Base-by-base conservation (phyloP, 768 basidiomycete genomes). In the Boletus rufocinnamomeus region DNA sequence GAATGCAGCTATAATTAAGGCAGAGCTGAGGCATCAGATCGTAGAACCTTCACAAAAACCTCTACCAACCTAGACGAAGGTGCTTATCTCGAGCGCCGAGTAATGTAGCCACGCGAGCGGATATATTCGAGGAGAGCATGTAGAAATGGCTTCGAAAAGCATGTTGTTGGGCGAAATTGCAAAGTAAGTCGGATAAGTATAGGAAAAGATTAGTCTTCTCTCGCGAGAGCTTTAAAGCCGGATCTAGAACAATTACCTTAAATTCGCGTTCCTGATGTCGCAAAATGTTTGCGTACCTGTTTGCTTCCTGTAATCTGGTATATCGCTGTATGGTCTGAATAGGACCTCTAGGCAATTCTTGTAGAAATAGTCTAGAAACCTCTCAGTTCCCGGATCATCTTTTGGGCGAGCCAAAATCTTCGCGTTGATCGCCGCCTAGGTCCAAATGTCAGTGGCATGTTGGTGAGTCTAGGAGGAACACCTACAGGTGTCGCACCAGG, bases 311-410 rank as follows among this genome's bases (percentile, higher is more conserved):
- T 79, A 88, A 63, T 92, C 90, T 4, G 90, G 84, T 27, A 97
- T 76, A 55, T 92, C 77, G 65, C 76, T 71, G 44, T 97, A 76
- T 6, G 97, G 95, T 69, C 84, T 85, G 76, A 93, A 88, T 51
- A 99, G 76, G n/a, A 81, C 80, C n/a, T 81, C 75, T 59, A 88
- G 77, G 69, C 89, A 92, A 46, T 84, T 79, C 72, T 93, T 93
- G 77, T 98, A 98, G 74, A 98, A 96, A 71, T 93, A 93, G 40
- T 95, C 89, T 68, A 95, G 79, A 78, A 95, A 99, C 56, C 86
- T 84, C 72, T 98, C 97, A 2, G 88, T 88, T 37, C 85, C 83
- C 7, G 90, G 88, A 53, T 93, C 91, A 62, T 96, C 95, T 72
- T 90, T 93, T 54, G 75, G 66, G 6, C 87, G 85, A 32, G 77